Conservation (phyloP, 176 grass and related monocot species). For the Bolboschoenus planiculmis region DNA sequence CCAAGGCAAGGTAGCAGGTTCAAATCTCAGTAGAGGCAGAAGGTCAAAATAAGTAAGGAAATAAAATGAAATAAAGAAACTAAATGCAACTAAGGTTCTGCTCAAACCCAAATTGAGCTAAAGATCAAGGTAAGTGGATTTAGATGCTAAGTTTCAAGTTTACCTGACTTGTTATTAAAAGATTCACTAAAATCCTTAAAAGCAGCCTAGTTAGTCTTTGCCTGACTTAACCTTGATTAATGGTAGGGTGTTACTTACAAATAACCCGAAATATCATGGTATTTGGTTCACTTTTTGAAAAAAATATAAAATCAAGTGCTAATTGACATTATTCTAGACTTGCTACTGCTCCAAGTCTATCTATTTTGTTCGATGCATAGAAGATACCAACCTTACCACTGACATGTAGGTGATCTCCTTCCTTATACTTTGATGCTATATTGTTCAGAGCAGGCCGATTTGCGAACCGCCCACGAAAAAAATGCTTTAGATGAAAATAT, state of each 20-base stretch:
- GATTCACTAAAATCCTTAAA: background rate
- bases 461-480: slow-evolving; percentile 63
- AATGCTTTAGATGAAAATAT: slow-evolving; percentile 84
- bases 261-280: background rate
- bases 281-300: background rate
- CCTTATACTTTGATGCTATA: slow-evolving; percentile 65
- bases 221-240: background rate
- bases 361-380: background rate
- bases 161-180: background rate
- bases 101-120: background rate
- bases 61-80: background rate
- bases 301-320: background rate
- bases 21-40: background rate
- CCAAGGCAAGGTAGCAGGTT: background rate
- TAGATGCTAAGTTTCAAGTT: background rate
- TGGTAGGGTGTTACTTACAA: background rate
- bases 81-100: background rate
- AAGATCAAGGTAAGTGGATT: slow-evolving; percentile 1
- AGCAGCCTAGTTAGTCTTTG: background rate
- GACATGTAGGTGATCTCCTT: slow-evolving; percentile 80
- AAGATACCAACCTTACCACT: slow-evolving; percentile 77
- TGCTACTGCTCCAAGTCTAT: background rate
- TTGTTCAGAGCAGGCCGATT: slow-evolving; percentile 47
- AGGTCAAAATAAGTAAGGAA: background rate
- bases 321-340: background rate